Conservation (phyloP, 345 rosid genomes). For the Noccaea bulbosa region DNA sequence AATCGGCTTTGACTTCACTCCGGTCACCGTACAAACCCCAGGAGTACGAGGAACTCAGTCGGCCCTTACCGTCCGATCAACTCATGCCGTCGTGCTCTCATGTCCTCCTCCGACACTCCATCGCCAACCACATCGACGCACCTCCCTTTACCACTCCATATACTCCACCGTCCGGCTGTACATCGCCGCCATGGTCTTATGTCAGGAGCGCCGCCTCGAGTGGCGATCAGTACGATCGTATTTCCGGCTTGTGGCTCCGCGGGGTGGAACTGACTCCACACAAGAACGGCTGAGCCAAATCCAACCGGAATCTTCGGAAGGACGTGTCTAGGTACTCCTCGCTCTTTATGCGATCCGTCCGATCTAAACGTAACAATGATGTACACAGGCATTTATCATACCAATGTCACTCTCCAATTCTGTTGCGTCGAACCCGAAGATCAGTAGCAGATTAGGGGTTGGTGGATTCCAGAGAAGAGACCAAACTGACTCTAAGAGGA, state of each 20-base stretch:
- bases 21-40: conserved; percentile 37
- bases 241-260: conserved; percentile 79
- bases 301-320: conserved; percentile 65
- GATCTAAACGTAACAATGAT: conserved; percentile 64
- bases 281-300: conserved; percentile 88
- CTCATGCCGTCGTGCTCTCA: conserved; percentile 62
- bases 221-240: conserved; percentile 81
- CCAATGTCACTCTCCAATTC: conserved; percentile 56
- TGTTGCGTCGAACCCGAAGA: conserved; percentile 17
- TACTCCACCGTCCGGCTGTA: conserved; percentile 59
- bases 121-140: conserved; percentile 66
- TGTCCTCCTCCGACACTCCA: conserved; percentile 68
- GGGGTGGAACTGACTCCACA: conserved; percentile 84
- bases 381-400: conserved; percentile 81
- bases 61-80: conserved; percentile 59
- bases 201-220: conserved; percentile 57
- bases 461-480: conserved; percentile 19
- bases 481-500: conserved; percentile 57
- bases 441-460: background rate
- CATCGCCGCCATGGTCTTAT: conserved; percentile 72
- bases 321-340: conserved; percentile 75
- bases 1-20: conserved; percentile 29
- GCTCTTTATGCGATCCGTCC: conserved; percentile 46
- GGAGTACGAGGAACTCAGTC: conserved; percentile 59
- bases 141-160: conserved; percentile 76